These are phyloP conservation scores for Pinus taeda DNA, from an alignment of 75 land plant species.

Conservation along the genomic window DNA sequence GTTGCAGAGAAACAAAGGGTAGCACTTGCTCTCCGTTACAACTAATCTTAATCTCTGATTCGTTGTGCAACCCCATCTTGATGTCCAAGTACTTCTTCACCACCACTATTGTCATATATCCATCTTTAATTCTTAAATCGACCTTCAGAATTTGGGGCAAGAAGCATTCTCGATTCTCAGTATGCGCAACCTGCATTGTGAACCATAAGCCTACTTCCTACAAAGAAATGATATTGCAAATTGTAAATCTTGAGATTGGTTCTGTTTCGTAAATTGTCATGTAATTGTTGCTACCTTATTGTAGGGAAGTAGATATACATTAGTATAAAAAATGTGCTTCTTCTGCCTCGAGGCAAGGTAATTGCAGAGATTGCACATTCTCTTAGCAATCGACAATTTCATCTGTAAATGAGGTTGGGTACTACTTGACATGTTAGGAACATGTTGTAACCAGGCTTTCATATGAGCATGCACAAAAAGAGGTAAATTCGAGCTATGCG, in stretches of 20 bases:
- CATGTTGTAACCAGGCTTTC: neutral
- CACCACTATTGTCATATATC: no score
- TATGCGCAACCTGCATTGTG: no score
- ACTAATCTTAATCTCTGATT: no score
- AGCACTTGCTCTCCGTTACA: no score
- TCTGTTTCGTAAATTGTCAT: neutral
- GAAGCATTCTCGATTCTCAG: no score
- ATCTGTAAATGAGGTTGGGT: neutral
- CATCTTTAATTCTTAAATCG: no score
- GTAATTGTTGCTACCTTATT: neutral
- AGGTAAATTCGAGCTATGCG: no score
- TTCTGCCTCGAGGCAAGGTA: constrained; percentile 1
- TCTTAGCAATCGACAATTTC: constrained; percentile 1
- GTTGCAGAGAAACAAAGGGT: no score
- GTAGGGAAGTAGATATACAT: neutral
- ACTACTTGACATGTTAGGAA: neutral
- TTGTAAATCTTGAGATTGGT: neutral
- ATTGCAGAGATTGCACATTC: neutral
- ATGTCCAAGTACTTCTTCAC: no score
- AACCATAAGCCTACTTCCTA: neutral
- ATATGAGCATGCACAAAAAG: neutral
- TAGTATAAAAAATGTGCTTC: neutral
- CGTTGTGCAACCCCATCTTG: no score
- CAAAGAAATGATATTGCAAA: constrained; percentile 30
- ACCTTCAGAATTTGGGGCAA: no score